Percentiles rank a stretch among this genome's conserved stretches.
phyloP scores from a whole-genome alignment of 2,329 filamentous ascomycete species.

The Ceratocystis huliohia region DNA sequence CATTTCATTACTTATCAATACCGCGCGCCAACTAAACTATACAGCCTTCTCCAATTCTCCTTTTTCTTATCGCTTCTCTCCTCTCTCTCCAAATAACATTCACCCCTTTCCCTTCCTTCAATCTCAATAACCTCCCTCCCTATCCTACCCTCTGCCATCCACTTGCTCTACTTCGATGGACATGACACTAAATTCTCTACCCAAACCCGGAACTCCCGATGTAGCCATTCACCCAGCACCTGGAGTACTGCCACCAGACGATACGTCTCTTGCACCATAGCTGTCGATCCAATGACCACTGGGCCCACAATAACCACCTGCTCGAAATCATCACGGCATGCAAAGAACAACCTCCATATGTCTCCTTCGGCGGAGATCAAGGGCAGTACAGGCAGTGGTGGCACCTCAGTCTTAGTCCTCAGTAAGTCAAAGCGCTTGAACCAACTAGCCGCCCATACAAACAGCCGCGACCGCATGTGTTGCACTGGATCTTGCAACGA shows the following conservation, averaged over 20 bases:
- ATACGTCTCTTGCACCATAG: slow-evolving; percentile 17
- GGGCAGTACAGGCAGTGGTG: slow-evolving; percentile 14
- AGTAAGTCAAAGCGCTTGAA: slow-evolving; percentile 18
- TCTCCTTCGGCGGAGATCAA: slow-evolving; percentile 17
- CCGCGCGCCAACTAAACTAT: not conserved
- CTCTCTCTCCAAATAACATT: not conserved
- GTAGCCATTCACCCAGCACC: slow-evolving; percentile 15
- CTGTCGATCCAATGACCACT: slow-evolving; percentile 18
- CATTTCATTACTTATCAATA: not conserved
- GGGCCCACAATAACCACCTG: slow-evolving; percentile 15
- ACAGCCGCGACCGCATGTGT: slow-evolving; percentile 12
- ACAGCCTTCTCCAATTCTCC: not conserved
- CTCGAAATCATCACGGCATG: slow-evolving; percentile 10
- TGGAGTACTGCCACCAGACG: slow-evolving; percentile 12
- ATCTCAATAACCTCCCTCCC: not conserved
- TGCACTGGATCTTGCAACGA: slow-evolving; percentile 9
- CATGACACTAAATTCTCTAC: slow-evolving; percentile 3
- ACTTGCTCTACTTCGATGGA: not conserved
- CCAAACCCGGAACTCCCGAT: slow-evolving; percentile 11
- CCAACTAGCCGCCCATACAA: slow-evolving; percentile 19
- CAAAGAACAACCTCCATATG: slow-evolving; percentile 18
- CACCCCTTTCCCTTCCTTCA: not conserved
- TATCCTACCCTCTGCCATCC: not conserved
- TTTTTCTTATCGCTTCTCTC: not conserved
- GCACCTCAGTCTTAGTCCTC: not conserved